phyloP scores from a whole-genome alignment of 352 stramenopile genomes.

The Phytophthora quininea region DNA sequence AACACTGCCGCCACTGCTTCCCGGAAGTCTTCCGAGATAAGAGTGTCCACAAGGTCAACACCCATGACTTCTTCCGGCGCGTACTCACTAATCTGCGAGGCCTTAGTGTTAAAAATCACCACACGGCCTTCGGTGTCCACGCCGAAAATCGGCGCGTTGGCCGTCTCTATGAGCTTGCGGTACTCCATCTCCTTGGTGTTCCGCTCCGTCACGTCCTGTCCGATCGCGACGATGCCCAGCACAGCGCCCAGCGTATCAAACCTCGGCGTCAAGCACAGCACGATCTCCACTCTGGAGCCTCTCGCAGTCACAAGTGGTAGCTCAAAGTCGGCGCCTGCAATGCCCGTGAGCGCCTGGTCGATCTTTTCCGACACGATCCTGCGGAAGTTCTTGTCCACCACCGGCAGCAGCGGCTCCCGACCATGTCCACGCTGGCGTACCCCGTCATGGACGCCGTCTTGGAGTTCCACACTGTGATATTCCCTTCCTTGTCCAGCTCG shows the following conservation, averaged over 20 bases:
- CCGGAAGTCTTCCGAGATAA: conserved; percentile 64
- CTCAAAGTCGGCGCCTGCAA: conserved; percentile 55
- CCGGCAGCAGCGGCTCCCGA: conserved; percentile 48
- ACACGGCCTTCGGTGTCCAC: conserved; percentile 53
- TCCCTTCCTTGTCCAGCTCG: conserved; percentile 71
- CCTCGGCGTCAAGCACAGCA: conserved; percentile 57
- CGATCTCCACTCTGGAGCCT: conserved; percentile 58
- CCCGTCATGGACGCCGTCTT: conserved; percentile 64
- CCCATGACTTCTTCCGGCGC: conserved; percentile 61
- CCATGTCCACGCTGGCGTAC: conserved; percentile 48
- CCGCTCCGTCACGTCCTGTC: conserved; percentile 65
- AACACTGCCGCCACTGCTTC: conserved; percentile 38
- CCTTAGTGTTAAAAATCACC: conserved; percentile 86
- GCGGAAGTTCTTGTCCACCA: conserved; percentile 49
- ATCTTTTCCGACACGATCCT: conserved; percentile 59
- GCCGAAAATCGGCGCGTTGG: conserved; percentile 90
- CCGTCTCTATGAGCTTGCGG: conserved; percentile 82
- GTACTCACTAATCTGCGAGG: conserved; percentile 75
- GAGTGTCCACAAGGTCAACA: conserved; percentile 65
- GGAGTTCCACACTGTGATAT: conserved; percentile 73
- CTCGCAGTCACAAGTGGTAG: conserved; percentile 52
- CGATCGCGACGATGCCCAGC: conserved; percentile 57
- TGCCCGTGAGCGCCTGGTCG: conserved; percentile 49
- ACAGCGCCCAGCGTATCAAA: conserved; percentile 46
- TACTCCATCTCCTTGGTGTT: conserved; percentile 79